phyloP scores from a whole-genome alignment of 2,329 filamentous ascomycete species.

The Cryphonectria radicalis region DNA sequence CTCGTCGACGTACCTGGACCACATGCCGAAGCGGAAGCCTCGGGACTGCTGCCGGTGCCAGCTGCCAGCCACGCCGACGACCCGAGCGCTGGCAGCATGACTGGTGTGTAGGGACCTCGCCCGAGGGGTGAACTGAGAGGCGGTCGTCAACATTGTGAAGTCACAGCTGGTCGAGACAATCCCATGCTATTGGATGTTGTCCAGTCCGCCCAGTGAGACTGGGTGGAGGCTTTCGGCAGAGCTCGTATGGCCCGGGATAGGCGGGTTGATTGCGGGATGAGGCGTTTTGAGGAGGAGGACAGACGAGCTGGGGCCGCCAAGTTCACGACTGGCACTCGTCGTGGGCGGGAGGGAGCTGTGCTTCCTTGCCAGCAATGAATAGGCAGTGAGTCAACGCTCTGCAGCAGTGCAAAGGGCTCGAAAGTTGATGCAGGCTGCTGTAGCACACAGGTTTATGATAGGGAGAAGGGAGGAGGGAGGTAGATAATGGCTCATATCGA shows the following conservation, averaged over 20 bases:
- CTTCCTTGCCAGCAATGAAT: neutral
- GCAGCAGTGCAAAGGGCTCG: neutral
- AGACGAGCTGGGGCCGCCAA: neutral
- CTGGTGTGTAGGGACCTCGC: constrained; percentile 34
- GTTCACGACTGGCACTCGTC: neutral
- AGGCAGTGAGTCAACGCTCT: neutral
- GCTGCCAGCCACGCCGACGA: constrained; percentile 32
- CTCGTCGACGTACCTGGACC: constrained; percentile 48
- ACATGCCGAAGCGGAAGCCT: constrained; percentile 53
- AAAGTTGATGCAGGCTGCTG: neutral
- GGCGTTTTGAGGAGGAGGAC: neutral
- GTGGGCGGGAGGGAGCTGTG: neutral
- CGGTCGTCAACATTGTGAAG: constrained; percentile 41
- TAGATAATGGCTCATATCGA: neutral
- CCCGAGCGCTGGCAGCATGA: constrained; percentile 28
- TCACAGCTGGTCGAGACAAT: neutral
- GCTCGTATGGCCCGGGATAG: neutral
- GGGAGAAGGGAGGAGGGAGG: neutral
- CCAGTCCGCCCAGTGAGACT: neutral
- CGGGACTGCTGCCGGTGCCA: constrained; percentile 47
- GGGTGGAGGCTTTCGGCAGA: neutral
- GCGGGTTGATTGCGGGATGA: neutral
- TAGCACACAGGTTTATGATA: neutral
- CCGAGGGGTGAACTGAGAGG: constrained; percentile 37
- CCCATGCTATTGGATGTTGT: constrained; percentile 16